These are phyloP conservation scores for Musa troglodytarum DNA, from an alignment of 176 grass and related monocot genomes.

Conservation along the genomic window DNA sequence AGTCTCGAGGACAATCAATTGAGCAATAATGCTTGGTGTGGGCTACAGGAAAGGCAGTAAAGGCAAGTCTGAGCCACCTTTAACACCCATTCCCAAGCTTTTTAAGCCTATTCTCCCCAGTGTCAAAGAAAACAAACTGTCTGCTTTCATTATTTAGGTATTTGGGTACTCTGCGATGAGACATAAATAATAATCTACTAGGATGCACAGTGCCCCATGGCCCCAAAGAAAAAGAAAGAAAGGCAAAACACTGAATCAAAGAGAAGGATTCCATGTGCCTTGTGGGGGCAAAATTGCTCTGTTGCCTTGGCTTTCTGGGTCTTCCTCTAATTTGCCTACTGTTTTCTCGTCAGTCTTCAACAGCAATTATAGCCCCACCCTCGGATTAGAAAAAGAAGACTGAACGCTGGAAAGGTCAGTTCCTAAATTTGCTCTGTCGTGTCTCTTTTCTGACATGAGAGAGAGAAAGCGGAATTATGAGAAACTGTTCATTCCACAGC, in stretches of 20 bases:
- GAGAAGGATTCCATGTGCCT: constrained; percentile 13
- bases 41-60: constrained; percentile 4
- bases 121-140: constrained; percentile 5
- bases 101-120: constrained; percentile 2
- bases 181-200: not conserved
- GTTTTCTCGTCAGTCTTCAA: not conserved
- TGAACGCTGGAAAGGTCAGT: constrained; percentile 5
- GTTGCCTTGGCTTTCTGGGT: constrained; percentile 4
- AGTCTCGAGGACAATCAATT: not conserved
- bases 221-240: constrained; percentile 7
- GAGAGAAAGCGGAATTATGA: constrained; percentile 5
- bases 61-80: not conserved
- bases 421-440: constrained; percentile 6
- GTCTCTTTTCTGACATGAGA: not conserved
- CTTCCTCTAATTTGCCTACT: not conserved
- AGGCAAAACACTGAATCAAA: constrained; percentile 16
- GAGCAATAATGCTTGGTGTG: not conserved
- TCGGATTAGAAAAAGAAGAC: constrained; percentile 19
- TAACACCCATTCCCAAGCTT: not conserved
- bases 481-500: not conserved
- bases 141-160: constrained; percentile 4
- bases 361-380: constrained; percentile 16
- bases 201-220: not conserved
- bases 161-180: constrained; percentile 6
- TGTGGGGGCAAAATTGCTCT: constrained; percentile 4